A percentile compares a stretch with the other conserved stretches of the same genome.
phyloP scores from a whole-genome alignment of 148 eudicot genomes.

The Mesembryanthemum crystallinum region DNA sequence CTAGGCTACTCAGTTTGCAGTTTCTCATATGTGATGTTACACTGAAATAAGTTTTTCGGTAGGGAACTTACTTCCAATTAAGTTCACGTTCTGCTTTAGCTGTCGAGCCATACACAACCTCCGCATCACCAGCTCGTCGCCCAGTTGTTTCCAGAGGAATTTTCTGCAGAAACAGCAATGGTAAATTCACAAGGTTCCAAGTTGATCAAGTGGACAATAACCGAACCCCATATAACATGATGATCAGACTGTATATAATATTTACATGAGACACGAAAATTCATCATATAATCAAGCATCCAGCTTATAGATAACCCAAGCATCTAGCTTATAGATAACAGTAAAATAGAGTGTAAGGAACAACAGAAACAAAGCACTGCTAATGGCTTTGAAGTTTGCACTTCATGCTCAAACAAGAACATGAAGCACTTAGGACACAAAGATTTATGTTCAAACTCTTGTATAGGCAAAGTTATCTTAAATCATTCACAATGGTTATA shows the following conservation, averaged over 20 bases:
- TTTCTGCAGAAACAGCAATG: conserved; percentile 41
- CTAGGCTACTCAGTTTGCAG: neutral
- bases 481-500: neutral
- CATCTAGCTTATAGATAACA: neutral
- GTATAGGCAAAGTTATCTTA: neutral
- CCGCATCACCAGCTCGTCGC: conserved; percentile 93
- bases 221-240: neutral
- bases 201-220: neutral
- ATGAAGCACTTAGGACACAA: neutral
- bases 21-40: neutral
- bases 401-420: neutral
- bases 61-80: conserved; percentile 78
- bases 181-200: neutral
- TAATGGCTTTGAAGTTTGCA: neutral
- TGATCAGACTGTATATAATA: too few species aligned
- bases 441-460: neutral
- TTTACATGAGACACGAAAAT: neutral
- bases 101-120: conserved; percentile 82
- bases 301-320: neutral
- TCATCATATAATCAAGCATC: neutral
- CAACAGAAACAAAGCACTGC: neutral
- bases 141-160: conserved; percentile 71
- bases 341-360: neutral
- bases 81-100: conserved; percentile 80
- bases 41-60: neutral